Evolutionary conservation across 139 green algal species (phyloP).

Genomic region (Micromonas pusilla): DNA sequence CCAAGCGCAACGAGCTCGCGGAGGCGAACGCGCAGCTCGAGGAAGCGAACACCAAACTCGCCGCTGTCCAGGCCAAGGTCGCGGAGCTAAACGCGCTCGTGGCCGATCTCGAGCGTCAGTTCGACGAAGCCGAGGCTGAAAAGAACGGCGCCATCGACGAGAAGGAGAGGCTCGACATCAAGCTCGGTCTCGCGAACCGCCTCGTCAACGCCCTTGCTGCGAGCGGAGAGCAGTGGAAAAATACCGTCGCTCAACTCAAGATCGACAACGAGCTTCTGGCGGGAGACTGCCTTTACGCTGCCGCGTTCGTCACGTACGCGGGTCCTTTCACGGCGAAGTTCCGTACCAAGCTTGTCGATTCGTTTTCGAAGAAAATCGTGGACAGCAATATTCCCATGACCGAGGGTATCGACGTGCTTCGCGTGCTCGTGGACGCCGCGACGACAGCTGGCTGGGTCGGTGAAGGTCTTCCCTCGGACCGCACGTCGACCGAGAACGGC

Average conservation of each 20-base stretch:
- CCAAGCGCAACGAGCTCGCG: conserved; percentile 73
- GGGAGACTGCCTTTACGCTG: conserved; percentile 66
- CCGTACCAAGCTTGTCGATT: conserved; percentile 53
- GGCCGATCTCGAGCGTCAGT: conserved; percentile 65
- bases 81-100: conserved; percentile 66
- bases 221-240: conserved; percentile 70
- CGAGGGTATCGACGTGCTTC: conserved; percentile 56
- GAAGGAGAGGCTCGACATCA: conserved; percentile 64
- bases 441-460: conserved; percentile 62
- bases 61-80: conserved; percentile 55
- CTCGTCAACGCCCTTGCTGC: conserved; percentile 74
- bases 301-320: conserved; percentile 64
- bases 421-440: conserved; percentile 70
- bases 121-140: conserved; percentile 64
- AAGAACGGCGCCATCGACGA: conserved; percentile 73
- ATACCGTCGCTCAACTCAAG: conserved; percentile 63
- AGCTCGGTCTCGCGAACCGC: conserved; percentile 72
- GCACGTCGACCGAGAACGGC: conserved; percentile 67
- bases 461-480: conserved; percentile 67
- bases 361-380: conserved; percentile 66
- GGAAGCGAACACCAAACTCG: conserved; percentile 59
- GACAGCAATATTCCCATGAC: conserved; percentile 66
- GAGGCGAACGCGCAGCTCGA: conserved; percentile 73
- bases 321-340: conserved; percentile 70
- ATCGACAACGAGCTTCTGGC: conserved; percentile 59